Evolutionary conservation across 768 basidiomycete genomes (phyloP).

Genomic region (Basidioascus undulatus): DNA sequence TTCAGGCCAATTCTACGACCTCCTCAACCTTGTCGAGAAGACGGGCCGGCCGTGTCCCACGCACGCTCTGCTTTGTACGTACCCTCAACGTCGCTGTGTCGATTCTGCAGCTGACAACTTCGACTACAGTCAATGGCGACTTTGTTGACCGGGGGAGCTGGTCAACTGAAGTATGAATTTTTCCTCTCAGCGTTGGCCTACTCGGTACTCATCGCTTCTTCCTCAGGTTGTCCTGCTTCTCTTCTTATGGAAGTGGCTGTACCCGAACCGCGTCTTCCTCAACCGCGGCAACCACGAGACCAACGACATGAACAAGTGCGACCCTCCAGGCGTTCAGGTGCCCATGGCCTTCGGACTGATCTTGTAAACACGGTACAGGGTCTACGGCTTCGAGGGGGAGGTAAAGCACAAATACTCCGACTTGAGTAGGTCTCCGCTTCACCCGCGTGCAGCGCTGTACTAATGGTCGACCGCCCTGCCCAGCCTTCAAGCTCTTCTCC

Average conservation of each 20-base stretch:
- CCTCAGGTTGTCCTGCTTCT: constrained; percentile 71
- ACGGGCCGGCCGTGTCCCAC: constrained; percentile 63
- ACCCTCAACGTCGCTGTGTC: too few species aligned
- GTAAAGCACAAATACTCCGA: constrained; percentile 63
- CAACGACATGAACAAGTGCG: constrained; percentile 72
- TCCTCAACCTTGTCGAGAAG: constrained; percentile 60
- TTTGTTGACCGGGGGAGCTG: constrained; percentile 93
- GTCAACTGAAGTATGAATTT: constrained; percentile 52
- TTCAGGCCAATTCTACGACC: constrained; percentile 80
- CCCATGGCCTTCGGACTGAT: too few species aligned
- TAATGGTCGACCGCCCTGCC: too few species aligned
- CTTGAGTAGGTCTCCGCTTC: too few species aligned
- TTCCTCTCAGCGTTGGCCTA: constrained; percentile 14
- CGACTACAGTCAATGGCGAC: constrained; percentile 93
- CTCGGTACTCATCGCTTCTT: too few species aligned
- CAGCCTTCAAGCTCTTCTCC: constrained; percentile 54
- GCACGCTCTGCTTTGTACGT: constrained; percentile 66
- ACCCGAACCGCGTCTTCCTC: constrained; percentile 68
- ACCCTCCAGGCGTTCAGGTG: too few species aligned
- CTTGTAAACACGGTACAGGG: too few species aligned
- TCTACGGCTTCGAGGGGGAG: constrained; percentile 88
- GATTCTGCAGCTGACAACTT: too few species aligned
- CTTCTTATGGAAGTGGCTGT: constrained; percentile 92
- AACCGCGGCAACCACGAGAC: constrained; percentile 95
- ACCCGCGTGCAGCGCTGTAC: too few species aligned